Percentiles rank a stretch among this genome's conserved stretches.
phyloP scores from a whole-genome alignment of 768 basidiomycete genomes.

The Lyophyllum atratum region DNA sequence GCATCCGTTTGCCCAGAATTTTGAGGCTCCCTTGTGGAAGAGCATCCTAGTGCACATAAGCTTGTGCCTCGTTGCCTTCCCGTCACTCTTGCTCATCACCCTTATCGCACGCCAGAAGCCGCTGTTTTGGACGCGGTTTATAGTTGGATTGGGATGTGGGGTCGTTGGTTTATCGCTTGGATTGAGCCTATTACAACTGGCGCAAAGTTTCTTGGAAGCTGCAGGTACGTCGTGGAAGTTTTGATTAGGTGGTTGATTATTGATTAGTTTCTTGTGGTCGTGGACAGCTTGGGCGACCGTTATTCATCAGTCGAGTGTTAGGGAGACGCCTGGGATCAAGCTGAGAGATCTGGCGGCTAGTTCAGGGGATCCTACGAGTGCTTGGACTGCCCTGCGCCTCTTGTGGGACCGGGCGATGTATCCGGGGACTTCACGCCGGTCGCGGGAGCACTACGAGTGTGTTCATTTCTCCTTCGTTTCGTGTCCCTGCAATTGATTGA shows the following conservation, averaged over 20 bases:
- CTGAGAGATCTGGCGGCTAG: conserved; percentile 37
- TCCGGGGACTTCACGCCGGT: conserved; percentile 31
- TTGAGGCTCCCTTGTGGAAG: conserved; percentile 36
- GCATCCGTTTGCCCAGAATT: conserved; percentile 31
- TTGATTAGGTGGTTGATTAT: not conserved
- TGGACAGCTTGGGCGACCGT: conserved; percentile 44
- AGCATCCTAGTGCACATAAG: conserved; percentile 28
- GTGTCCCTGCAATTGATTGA: conserved; percentile 5
- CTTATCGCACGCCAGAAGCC: conserved; percentile 28
- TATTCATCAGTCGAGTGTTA: conserved; percentile 39
- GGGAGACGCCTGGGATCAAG: conserved; percentile 31
- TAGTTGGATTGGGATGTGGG: conserved; percentile 36
- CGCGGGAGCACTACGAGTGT: conserved; percentile 37
- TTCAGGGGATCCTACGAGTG: conserved; percentile 30
- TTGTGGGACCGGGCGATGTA: conserved; percentile 37
- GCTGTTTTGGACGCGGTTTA: conserved; percentile 43
- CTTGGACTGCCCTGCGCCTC: conserved; percentile 30
- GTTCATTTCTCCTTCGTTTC: not conserved
- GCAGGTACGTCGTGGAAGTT: conserved; percentile 29
- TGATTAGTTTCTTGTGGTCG: not conserved
- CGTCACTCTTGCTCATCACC: conserved; percentile 31
- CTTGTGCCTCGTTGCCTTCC: conserved; percentile 35
- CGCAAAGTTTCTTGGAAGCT: conserved; percentile 35
- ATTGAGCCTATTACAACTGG: conserved; percentile 29
- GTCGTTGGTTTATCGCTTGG: conserved; percentile 33